Evolutionary conservation across 2,329 filamentous ascomycete species (phyloP).

Genomic region (Trichoderma atrobrunneum): DNA sequence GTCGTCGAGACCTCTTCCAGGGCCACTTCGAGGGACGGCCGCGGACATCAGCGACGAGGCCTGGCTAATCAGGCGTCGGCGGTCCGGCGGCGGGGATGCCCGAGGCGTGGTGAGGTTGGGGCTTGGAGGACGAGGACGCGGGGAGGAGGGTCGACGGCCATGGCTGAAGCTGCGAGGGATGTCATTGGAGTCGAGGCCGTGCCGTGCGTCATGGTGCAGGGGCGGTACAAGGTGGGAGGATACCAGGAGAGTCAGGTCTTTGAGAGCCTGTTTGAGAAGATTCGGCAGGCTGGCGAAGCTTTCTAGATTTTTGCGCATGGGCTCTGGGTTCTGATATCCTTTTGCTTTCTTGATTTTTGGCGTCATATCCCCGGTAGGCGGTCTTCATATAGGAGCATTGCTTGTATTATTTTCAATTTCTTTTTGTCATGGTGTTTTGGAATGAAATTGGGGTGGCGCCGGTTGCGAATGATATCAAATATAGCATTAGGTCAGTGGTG

Average conservation of each 20-base stretch:
- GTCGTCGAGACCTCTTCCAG: constrained; percentile 43
- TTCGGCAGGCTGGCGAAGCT: constrained; percentile 31
- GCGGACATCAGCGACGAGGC: constrained; percentile 42
- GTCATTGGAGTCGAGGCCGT: constrained; percentile 57
- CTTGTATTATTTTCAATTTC: neutral
- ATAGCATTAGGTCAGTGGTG: neutral
- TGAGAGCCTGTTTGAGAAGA: constrained; percentile 62
- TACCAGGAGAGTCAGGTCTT: constrained; percentile 67
- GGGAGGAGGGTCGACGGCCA: constrained; percentile 31
- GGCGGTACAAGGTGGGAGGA: constrained; percentile 65
- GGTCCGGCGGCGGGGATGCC: constrained; percentile 32
- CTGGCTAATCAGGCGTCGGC: constrained; percentile 39
- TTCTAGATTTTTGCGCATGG: neutral
- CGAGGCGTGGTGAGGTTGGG: constrained; percentile 28
- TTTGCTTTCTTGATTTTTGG: neutral
- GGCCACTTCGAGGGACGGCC: constrained; percentile 41
- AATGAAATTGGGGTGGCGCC: neutral
- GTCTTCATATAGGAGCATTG: neutral
- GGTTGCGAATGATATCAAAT: neutral
- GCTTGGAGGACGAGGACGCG: constrained; percentile 30
- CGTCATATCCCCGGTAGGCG: neutral
- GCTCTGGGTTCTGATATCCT: neutral
- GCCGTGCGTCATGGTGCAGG: constrained; percentile 71
- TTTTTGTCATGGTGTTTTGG: neutral
- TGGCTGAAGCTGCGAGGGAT: constrained; percentile 30